phyloP scores from a whole-genome alignment of 2,329 filamentous ascomycete genomes.

The Neoarthrinium moseri region DNA sequence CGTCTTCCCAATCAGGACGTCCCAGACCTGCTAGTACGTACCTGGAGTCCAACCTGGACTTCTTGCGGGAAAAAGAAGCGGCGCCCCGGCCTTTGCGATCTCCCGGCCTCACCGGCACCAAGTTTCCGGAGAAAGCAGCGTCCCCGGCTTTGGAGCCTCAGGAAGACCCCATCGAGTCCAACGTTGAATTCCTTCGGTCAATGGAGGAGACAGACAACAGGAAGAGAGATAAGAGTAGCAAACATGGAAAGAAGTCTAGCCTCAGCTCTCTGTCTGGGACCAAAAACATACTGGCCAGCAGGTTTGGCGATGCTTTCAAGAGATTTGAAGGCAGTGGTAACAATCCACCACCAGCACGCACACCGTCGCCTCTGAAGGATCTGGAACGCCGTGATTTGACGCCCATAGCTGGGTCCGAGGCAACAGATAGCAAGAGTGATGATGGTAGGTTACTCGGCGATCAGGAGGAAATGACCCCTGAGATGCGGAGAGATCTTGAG shows the following conservation, averaged over 20 bases:
- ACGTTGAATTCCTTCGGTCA: slow-evolving; percentile 78
- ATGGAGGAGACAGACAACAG: slow-evolving; percentile 66
- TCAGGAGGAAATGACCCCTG: slow-evolving; percentile 73
- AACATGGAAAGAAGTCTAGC: slow-evolving; percentile 71
- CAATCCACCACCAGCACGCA: slow-evolving; percentile 32
- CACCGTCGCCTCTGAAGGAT: slow-evolving; percentile 50
- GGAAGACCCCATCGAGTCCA: slow-evolving; percentile 72
- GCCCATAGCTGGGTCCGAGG: slow-evolving; percentile 75
- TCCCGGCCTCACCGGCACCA: slow-evolving; percentile 33
- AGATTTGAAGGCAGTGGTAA: slow-evolving; percentile 68
- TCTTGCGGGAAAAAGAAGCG: slow-evolving; percentile 73
- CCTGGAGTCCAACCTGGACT: slow-evolving; percentile 79
- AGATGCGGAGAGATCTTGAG: slow-evolving; percentile 88
- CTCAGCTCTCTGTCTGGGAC: slow-evolving; percentile 70
- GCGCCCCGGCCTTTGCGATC: slow-evolving; percentile 39
- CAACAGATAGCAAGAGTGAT: slow-evolving; percentile 66
- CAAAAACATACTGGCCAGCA: slow-evolving; percentile 81
- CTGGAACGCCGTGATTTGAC: slow-evolving; percentile 54
- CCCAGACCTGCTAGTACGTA: slow-evolving; percentile 79
- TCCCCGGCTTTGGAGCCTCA: slow-evolving; percentile 43
- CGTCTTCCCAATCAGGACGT: slow-evolving; percentile 50
- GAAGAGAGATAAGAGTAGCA: slow-evolving; percentile 51
- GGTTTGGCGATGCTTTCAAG: slow-evolving; percentile 92
- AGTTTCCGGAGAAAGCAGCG: slow-evolving; percentile 33
- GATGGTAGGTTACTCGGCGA: slow-evolving; percentile 64